These are phyloP conservation scores for Peronospora belbahrii DNA, from an alignment of 352 stramenopile species.

Conservation along the genomic window DNA sequence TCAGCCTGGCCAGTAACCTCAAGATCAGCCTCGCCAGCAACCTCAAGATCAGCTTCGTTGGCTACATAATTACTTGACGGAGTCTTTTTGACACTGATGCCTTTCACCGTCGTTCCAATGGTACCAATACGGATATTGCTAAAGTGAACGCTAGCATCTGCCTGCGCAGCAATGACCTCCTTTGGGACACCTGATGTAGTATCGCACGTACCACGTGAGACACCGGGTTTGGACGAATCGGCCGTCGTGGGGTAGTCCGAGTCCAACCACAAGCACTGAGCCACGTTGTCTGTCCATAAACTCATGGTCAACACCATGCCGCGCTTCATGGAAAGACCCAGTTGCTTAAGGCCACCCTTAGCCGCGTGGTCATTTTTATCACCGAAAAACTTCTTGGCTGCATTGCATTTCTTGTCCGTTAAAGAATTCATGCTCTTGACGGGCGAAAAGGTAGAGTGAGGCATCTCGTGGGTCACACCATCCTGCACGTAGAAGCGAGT, in stretches of 20 bases:
- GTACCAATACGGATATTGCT: conserved; percentile 36
- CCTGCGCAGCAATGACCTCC: conserved; percentile 31
- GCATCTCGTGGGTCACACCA: conserved; percentile 9
- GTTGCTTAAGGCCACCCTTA: conserved; percentile 24
- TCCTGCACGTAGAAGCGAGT: conserved; percentile 18
- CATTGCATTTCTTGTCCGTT: conserved; percentile 15
- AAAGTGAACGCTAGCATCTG: conserved; percentile 43
- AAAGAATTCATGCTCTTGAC: conserved; percentile 18
- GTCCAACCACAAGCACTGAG: conserved; percentile 58
- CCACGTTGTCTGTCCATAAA: conserved; percentile 49
- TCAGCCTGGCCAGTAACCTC: too few relatives aligned
- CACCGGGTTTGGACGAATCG: conserved; percentile 30
- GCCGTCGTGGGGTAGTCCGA: conserved; percentile 34
- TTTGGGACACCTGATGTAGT: conserved; percentile 30
- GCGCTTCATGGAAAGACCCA: conserved; percentile 36
- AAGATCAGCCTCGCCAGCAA: too few relatives aligned
- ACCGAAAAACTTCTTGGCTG: conserved; percentile 17
- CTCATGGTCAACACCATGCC: conserved; percentile 63
- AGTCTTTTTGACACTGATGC: not conserved
- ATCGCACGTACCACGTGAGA: conserved; percentile 40
- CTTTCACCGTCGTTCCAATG: conserved; percentile 38
- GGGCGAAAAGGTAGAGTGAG: conserved; percentile 7
- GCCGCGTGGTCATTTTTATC: conserved; percentile 46
- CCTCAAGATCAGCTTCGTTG: conserved; percentile 12
- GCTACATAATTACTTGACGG: not conserved